Conservation (phyloP, 1,284 basidiomycete genomes). For the Moniliophthora roreri region DNA sequence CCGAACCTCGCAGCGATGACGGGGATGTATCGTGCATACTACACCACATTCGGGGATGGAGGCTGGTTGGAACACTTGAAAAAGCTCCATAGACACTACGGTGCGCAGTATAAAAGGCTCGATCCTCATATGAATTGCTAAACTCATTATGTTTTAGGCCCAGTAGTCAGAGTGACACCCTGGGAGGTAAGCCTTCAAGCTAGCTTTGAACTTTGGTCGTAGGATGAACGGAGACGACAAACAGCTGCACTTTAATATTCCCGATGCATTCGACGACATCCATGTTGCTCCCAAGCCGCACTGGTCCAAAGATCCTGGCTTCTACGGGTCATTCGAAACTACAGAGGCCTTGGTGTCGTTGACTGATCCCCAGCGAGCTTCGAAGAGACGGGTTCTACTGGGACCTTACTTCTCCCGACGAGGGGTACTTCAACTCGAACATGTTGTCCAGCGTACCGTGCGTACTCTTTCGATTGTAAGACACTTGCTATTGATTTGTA, state of each 20-base stretch:
- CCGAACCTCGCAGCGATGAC: neutral
- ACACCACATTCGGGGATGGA: neutral
- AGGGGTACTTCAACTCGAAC: neutral
- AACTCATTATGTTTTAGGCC: neutral
- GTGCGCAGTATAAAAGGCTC: neutral
- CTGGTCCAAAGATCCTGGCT: neutral
- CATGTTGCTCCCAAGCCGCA: neutral
- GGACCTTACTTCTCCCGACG: neutral
- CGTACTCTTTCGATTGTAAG: too few species aligned
- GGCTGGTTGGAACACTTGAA: conserved; percentile 1
- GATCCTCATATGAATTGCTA: too few species aligned
- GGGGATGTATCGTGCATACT: neutral
- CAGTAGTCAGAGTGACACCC: neutral
- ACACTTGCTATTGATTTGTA: neutral
- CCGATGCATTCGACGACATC: neutral
- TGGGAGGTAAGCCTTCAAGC: neutral
- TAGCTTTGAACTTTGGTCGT: neutral
- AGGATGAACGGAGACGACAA: neutral
- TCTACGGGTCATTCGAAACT: neutral
- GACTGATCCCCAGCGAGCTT: neutral
- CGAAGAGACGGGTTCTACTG: neutral
- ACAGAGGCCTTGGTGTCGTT: neutral
- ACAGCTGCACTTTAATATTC: neutral
- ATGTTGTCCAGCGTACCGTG: neutral
- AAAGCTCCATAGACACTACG: neutral